phyloP scores from a whole-genome alignment of 208 protist genomes.

The Strigomonas galati region DNA sequence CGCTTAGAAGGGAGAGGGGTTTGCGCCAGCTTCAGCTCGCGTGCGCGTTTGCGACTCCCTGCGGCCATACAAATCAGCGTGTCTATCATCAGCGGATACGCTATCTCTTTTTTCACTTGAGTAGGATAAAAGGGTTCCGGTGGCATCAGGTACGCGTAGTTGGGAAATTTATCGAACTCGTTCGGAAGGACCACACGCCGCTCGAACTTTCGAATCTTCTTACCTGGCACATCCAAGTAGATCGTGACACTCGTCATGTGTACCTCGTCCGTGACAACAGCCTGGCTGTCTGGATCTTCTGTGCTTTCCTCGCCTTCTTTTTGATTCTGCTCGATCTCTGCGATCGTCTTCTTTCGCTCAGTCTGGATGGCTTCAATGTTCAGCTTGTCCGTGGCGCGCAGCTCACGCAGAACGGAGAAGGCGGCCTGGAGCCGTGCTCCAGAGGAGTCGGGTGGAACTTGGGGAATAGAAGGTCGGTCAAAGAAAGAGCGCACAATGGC shows the following conservation, averaged over 20 bases:
- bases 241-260: constrained; percentile 40
- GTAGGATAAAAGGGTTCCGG: constrained; percentile 77
- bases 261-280: constrained; percentile 24
- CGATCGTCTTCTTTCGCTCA: background rate
- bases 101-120: constrained; percentile 45
- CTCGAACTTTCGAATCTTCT: constrained; percentile 59
- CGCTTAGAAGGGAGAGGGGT: background rate
- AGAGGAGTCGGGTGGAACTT: constrained; percentile 34
- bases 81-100: constrained; percentile 61
- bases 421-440: constrained; percentile 39
- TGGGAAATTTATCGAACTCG: constrained; percentile 42
- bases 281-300: background rate
- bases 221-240: constrained; percentile 55
- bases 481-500: constrained; percentile 58
- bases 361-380: background rate
- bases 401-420: constrained; percentile 57
- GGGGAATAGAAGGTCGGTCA: constrained; percentile 40
- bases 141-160: constrained; percentile 71
- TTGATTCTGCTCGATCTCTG: background rate
- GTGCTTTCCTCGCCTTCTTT: background rate
- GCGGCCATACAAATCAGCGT: constrained; percentile 65
- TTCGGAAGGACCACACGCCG: constrained; percentile 51
- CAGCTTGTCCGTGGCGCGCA: constrained; percentile 40
- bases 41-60: constrained; percentile 14
- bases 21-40: background rate